Percentiles rank a stretch among this genome's conserved stretches.
phyloP scores from a whole-genome alignment of 805 yeast species.

The Candida dendrica region DNA sequence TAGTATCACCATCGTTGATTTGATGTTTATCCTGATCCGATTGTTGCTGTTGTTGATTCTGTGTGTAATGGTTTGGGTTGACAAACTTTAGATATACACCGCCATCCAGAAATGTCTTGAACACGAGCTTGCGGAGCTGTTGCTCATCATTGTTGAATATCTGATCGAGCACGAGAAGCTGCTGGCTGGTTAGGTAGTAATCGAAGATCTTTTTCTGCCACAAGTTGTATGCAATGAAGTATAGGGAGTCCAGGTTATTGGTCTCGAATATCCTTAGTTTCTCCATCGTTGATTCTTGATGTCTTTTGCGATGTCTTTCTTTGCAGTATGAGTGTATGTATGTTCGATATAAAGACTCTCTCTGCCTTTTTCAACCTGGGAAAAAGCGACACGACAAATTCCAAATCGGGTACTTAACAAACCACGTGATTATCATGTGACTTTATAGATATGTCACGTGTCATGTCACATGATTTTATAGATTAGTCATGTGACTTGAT shows the following conservation, averaged over 20 bases:
- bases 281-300: not conserved
- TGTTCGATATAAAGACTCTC: too few relatives aligned
- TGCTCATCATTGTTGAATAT: conserved; percentile 31
- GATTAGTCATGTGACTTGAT: too few relatives aligned
- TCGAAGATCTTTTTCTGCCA: conserved; percentile 33
- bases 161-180: conserved; percentile 40
- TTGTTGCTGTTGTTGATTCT: too few relatives aligned
- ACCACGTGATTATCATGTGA: too few relatives aligned
- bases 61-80: too few relatives aligned
- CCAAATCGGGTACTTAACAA: not conserved
- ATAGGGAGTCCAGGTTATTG: conserved; percentile 19
- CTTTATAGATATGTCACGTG: not conserved
- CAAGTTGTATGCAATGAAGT: conserved; percentile 14
- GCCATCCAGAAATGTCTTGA: conserved; percentile 38
- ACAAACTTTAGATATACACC: conserved; percentile 20
- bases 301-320: not conserved
- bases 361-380: too few relatives aligned
- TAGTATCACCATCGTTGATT: conserved; percentile 3
- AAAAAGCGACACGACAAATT: not conserved
- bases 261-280: conserved; percentile 18
- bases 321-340: too few relatives aligned
- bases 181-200: conserved; percentile 47
- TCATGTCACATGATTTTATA: not conserved
- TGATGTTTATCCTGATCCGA: not conserved
- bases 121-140: conserved; percentile 18